Conservation (phyloP, 306 rosid genomes). For the Astragalus membranaceus region DNA sequence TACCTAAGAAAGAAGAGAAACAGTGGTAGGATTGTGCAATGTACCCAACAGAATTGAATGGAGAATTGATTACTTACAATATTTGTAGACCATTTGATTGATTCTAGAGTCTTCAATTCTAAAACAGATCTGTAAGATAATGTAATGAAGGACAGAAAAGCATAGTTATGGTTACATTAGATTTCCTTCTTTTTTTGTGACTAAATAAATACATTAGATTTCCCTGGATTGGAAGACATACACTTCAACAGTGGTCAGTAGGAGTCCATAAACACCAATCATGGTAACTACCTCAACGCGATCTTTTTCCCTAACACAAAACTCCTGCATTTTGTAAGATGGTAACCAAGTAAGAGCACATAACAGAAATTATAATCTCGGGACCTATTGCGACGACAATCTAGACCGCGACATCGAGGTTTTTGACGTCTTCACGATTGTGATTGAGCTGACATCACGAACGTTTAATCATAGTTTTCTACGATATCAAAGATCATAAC, state of each 20-base stretch:
- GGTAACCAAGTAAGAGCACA: background rate
- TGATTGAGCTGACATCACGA: no score
- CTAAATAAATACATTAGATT: background rate
- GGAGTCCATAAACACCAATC: constrained; percentile 52
- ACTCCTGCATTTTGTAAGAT: constrained; percentile 46
- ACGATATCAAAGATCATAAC: no score
- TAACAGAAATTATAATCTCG: background rate
- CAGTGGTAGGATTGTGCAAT: background rate
- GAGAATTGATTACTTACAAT: constrained; percentile 37
- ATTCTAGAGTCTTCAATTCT: constrained; percentile 48
- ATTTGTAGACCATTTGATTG: constrained; percentile 40
- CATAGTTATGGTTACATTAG: background rate
- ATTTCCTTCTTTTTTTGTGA: background rate
- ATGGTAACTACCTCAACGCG: constrained; percentile 52
- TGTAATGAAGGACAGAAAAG: constrained; percentile 12
- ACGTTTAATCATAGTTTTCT: no score
- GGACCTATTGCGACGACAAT: no score
- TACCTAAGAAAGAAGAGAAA: constrained; percentile 7
- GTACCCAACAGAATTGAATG: background rate
- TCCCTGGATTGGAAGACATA: constrained; percentile 1
- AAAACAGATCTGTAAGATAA: constrained; percentile 40
- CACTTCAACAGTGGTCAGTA: constrained; percentile 43
- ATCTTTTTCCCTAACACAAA: constrained; percentile 55
- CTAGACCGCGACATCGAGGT: no score
- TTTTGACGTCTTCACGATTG: no score